Conservation (phyloP, 192 early-diverging fungal genomes). For the Obelidium mucronatum region DNA sequence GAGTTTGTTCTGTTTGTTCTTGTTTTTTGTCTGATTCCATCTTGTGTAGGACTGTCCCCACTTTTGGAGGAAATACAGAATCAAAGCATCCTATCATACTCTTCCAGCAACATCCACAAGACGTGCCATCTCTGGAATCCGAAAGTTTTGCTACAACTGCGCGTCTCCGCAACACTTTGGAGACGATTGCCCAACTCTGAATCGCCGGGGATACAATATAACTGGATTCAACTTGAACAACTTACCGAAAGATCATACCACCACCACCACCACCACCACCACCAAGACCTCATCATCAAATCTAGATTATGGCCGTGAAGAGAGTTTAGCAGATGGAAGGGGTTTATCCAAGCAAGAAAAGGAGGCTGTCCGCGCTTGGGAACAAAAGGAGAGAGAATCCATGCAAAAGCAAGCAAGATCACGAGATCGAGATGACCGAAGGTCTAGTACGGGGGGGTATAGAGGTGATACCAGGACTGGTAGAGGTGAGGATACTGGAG, state of each 20-base stretch:
- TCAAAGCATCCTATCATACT: not conserved
- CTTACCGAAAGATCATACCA: not conserved
- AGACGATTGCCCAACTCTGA: not conserved
- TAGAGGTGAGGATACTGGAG: not conserved
- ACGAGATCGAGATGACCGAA: not conserved
- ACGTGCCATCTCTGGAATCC: not conserved
- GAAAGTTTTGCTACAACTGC: slow-evolving; percentile 16
- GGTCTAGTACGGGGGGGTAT: not conserved
- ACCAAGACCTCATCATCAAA: not conserved
- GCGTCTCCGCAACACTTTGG: slow-evolving; percentile 13
- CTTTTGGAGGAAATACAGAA: slow-evolving; percentile 13
- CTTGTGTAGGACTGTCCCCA: slow-evolving; percentile 17
- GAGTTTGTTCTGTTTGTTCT: not conserved
- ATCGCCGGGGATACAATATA: not conserved
- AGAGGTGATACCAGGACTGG: not conserved
- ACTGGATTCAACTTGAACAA: slow-evolving; percentile 8
- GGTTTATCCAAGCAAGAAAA: not conserved
- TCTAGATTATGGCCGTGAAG: not conserved
- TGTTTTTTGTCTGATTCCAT: not conserved
- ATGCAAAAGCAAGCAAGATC: no score
- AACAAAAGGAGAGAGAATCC: no score
- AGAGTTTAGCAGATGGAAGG: not conserved
- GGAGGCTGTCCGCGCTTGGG: no score
- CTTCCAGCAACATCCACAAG: not conserved
- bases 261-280: not conserved